Percentiles rank a stretch among this genome's conserved stretches.
These are phyloP conservation scores for Trypanosoma platydactyli DNA, from an alignment of 208 protist genomes.

Conservation along the genomic window DNA sequence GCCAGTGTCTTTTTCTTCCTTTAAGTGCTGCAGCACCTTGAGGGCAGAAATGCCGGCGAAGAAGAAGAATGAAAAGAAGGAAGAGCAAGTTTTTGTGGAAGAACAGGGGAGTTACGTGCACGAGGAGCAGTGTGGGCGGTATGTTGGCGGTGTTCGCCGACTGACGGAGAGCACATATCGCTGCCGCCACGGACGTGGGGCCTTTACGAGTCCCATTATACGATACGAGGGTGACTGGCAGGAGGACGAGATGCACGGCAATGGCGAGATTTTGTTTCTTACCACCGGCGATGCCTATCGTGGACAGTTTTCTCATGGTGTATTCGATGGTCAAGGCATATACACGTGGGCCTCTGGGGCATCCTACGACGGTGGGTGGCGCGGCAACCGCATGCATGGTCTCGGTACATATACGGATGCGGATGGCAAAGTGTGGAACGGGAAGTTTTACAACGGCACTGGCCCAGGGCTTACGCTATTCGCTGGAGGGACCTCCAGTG, in stretches of 20 bases:
- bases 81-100: conserved; percentile 77
- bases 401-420: conserved; percentile 81
- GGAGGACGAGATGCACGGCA: conserved; percentile 85
- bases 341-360: conserved; percentile 73
- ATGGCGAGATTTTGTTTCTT: conserved; percentile 58
- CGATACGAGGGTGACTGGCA: conserved; percentile 82
- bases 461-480: conserved; percentile 64
- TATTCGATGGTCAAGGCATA: conserved; percentile 70
- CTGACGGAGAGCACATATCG: conserved; percentile 27
- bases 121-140: conserved; percentile 55
- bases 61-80: conserved; percentile 73
- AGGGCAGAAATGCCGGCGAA: conserved; percentile 57
- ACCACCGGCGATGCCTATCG: conserved; percentile 55
- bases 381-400: conserved; percentile 83
- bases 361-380: conserved; percentile 78
- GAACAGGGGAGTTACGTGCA: conserved; percentile 72
- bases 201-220: conserved; percentile 66
- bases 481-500: not conserved
- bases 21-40: not conserved
- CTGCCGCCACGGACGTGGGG: conserved; percentile 72
- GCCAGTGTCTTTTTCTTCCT: too few relatives aligned
- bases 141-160: conserved; percentile 65
- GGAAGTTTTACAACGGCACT: conserved; percentile 79
- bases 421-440: conserved; percentile 70
- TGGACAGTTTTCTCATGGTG: conserved; percentile 58